Evolutionary conservation across 2,329 filamentous ascomycete species (phyloP).

Genomic region (Colletotrichum chrysophilum): DNA sequence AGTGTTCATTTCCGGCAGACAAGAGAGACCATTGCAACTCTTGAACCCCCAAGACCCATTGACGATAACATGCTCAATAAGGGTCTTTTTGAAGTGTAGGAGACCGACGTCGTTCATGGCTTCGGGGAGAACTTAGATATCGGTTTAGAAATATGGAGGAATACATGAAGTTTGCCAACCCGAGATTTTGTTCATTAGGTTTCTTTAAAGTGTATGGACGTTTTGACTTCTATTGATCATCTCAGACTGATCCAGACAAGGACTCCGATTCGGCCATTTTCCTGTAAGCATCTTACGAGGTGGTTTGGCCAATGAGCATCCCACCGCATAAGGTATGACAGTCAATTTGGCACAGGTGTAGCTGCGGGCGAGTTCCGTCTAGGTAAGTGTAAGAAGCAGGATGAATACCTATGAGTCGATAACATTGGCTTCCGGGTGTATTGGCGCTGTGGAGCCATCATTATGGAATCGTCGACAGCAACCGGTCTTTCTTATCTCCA

Average conservation of each 20-base stretch:
- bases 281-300: neutral
- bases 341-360: neutral
- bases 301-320: neutral
- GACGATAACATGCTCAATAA: neutral
- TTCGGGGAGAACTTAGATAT: neutral
- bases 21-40: constrained; percentile 29
- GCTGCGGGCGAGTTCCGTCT: neutral
- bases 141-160: neutral
- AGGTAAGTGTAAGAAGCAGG: neutral
- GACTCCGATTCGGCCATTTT: neutral
- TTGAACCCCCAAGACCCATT: neutral
- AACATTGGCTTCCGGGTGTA: neutral
- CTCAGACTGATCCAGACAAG: neutral
- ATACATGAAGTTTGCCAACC: neutral
- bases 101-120: neutral
- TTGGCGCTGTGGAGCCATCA: neutral
- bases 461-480: neutral
- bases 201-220: neutral
- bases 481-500: neutral
- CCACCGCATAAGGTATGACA: neutral
- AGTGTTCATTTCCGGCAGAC: constrained; percentile 38
- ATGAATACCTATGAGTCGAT: neutral
- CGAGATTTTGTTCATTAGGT: neutral
- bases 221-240: neutral
- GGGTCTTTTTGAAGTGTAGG: neutral